These are phyloP conservation scores for Cyamopsis tetragonoloba DNA, from an alignment of 306 rosid genomes.

Conservation along the genomic window DNA sequence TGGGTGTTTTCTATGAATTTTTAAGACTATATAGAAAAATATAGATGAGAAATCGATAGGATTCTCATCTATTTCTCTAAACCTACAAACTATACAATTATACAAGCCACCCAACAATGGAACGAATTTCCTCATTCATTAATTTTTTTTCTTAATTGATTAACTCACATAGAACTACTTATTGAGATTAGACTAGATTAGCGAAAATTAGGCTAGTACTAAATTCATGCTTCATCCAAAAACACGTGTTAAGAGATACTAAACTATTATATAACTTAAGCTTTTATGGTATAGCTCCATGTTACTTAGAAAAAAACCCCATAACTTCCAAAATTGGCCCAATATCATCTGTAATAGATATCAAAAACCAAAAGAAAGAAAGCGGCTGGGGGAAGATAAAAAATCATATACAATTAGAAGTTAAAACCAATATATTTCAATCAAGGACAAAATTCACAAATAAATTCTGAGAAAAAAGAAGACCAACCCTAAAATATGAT, in stretches of 20 bases:
- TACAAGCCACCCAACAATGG: not conserved
- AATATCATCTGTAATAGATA: not conserved
- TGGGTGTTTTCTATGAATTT: too few relatives aligned
- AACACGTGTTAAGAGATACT: not conserved
- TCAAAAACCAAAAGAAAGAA: not conserved
- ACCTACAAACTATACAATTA: not conserved
- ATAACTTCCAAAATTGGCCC: not conserved
- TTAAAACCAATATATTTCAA: not conserved
- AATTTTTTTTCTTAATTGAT: not conserved
- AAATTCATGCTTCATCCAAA: not conserved
- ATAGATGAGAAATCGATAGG: not conserved
- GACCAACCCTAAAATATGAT: not conserved
- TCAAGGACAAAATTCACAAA: constrained; percentile 6
- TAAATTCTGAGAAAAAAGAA: not conserved
- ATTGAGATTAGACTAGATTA: not conserved
- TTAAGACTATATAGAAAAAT: not conserved
- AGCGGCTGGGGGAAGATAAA: too few relatives aligned
- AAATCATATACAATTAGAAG: not conserved
- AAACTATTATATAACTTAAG: not conserved
- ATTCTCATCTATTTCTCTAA: not conserved
- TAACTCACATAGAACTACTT: not conserved
- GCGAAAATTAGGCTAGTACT: not conserved
- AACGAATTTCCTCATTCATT: not conserved
- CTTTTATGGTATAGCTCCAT: not conserved
- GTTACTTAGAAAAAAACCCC: not conserved